Evolutionary conservation across 768 basidiomycete genomes (phyloP), one percentile per base, ranked within the genome.

Genomic region (Panellus pusillus): DNA sequence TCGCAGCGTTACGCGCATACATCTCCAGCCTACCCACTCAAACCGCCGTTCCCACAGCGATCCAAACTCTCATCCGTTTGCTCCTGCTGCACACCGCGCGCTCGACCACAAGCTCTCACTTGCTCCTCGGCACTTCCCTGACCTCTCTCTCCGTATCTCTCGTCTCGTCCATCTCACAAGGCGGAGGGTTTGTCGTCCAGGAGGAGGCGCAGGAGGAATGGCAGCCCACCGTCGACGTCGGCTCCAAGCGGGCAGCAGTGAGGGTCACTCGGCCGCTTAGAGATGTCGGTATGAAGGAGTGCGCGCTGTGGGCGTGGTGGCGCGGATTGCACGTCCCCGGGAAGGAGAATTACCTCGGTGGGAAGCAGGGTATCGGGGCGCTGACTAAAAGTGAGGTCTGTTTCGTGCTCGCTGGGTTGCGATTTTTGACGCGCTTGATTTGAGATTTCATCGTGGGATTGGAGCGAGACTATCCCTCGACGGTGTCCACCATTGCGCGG

Each of bases 391-490:
- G 90, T 88, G 61, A n/a, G 42, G n/a, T 51, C 36, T 28, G 20
- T 9, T 41, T 20, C 42, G 17, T 47, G 44, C 50, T 9, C n/a
- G 20, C 6, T 32, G 17, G 28, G 27, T 14, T 31, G 11, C 43
- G 46, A 18, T 18, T 27, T 15, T 49, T 32, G 50, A 45, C 19
- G 43, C 27, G 14, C 36, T 44, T 24, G 24, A 35, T 11, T 11
- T 51, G 20, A 91, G 91, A 86, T 65, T 93, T 93, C 61, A 89
- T 93, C 52, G 69, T 87, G 17, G 86, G 89, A 2, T 65, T 93
- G 27, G 91, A 93, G 68, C 81, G 78, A 46, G 85, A 92, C 66
- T 93, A 87, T 66, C 91, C 91, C 4, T 90, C 91, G 0, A 93
- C 91, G 0, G 91, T 93, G 11, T 91, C 89, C 8, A 84, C 91